These are phyloP conservation scores for Termitomyces sp. DNA, from an alignment of 1,284 basidiomycete genomes.

Conservation along the genomic window DNA sequence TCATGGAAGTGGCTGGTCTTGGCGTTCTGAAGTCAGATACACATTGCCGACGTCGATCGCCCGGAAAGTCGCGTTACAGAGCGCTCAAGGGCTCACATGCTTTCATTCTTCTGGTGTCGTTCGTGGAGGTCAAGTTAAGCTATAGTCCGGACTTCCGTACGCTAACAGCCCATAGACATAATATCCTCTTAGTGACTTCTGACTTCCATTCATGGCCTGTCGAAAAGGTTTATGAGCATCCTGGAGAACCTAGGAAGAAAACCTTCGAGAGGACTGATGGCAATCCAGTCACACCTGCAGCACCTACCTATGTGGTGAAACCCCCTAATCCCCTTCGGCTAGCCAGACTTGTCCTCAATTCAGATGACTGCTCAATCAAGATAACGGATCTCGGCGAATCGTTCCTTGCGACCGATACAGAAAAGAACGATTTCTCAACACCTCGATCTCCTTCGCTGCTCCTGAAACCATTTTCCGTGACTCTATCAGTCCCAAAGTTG, in stretches of 20 bases:
- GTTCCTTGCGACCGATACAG: not conserved
- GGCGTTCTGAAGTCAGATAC: not conserved
- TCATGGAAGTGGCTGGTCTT: constrained; percentile 3
- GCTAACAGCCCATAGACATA: not conserved
- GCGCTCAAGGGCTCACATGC: constrained; percentile 4
- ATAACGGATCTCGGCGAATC: not conserved
- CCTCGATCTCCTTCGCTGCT: constrained; percentile 5
- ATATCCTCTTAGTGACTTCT: not conserved
- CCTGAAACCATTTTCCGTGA: constrained; percentile 5
- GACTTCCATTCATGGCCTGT: constrained; percentile 8
- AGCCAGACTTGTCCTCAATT: not conserved
- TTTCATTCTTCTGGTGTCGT: constrained; percentile 7
- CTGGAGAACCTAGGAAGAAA: not conserved
- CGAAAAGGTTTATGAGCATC: constrained; percentile 1
- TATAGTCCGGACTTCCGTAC: not conserved
- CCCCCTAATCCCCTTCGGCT: constrained; percentile 1
- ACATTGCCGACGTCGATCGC: not conserved
- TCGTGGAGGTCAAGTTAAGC: constrained; percentile 2
- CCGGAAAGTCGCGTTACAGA: constrained; percentile 2
- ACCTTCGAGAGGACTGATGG: not conserved
- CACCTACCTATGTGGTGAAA: not conserved
- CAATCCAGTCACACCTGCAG: not conserved
- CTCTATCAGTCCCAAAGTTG: not conserved
- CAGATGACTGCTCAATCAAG: not conserved
- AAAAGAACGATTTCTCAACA: not conserved